Conservation (phyloP, 1,284 basidiomycete genomes). For the Apiotrichum sp. region DNA sequence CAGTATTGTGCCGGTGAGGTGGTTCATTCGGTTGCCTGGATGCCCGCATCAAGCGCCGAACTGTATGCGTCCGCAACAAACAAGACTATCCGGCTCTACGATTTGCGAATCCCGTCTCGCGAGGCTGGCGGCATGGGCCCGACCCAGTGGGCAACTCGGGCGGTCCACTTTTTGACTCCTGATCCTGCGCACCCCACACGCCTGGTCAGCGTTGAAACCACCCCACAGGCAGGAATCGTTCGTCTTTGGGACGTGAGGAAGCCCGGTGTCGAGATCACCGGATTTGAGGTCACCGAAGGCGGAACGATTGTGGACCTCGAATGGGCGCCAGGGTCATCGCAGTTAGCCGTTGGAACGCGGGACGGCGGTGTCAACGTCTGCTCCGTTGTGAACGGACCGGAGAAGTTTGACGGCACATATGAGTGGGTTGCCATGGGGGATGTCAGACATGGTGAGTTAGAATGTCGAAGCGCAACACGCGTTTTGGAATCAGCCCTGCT, state of each 20-base stretch:
- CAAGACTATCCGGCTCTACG: constrained; percentile 37
- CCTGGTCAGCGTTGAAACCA: constrained; percentile 39
- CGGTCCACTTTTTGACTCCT: constrained; percentile 33
- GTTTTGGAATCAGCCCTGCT: background rate
- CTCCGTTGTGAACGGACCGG: constrained; percentile 31
- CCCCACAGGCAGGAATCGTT: constrained; percentile 26
- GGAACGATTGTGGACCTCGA: constrained; percentile 22
- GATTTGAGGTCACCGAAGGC: constrained; percentile 26
- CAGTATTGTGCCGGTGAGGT: constrained; percentile 42
- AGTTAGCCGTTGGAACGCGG: constrained; percentile 37
- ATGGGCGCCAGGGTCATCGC: constrained; percentile 23
- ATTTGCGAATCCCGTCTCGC: constrained; percentile 29
- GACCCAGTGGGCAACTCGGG: constrained; percentile 31
- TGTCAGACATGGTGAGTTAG: constrained; percentile 30
- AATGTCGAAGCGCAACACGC: background rate
- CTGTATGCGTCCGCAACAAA: constrained; percentile 35
- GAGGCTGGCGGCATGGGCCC: constrained; percentile 1
- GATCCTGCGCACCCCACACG: constrained; percentile 22
- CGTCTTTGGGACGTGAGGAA: constrained; percentile 42
- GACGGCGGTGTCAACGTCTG: constrained; percentile 41
- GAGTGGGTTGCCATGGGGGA: constrained; percentile 35
- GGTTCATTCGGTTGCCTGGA: constrained; percentile 35
- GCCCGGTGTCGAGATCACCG: constrained; percentile 28
- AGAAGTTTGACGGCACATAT: constrained; percentile 14
- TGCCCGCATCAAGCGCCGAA: constrained; percentile 16